These are phyloP conservation scores for Daldinia sp. DNA, from an alignment of 2,329 filamentous ascomycete species.

Conservation along the genomic window DNA sequence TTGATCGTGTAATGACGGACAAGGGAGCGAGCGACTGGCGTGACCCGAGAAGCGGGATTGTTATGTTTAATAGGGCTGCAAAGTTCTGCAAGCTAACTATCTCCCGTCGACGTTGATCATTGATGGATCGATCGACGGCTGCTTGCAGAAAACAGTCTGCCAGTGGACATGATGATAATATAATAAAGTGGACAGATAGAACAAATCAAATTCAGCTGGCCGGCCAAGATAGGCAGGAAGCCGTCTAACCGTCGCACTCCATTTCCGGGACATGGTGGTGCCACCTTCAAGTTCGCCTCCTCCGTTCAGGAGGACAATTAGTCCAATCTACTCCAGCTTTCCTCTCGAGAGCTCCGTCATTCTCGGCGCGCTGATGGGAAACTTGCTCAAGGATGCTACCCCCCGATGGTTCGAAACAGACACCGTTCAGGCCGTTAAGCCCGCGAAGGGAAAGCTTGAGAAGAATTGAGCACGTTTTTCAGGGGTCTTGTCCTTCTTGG, in stretches of 20 bases:
- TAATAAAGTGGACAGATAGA: constrained; percentile 20
- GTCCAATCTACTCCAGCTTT: neutral
- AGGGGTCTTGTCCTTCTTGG: constrained; percentile 31
- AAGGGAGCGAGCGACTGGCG: constrained; percentile 2
- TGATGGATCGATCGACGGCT: constrained; percentile 12
- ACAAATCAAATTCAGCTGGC: neutral
- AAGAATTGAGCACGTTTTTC: constrained; percentile 47
- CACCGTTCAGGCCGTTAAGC: constrained; percentile 21
- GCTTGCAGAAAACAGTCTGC: constrained; percentile 10
- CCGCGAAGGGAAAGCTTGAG: constrained; percentile 39
- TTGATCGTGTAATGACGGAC: constrained; percentile 12
- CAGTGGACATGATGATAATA: constrained; percentile 15
- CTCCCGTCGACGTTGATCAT: constrained; percentile 12
- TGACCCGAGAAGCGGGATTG: constrained; percentile 13
- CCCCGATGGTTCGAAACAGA: constrained; percentile 24
- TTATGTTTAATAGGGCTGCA: constrained; percentile 18
- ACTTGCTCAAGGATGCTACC: constrained; percentile 32
- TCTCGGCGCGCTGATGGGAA: constrained; percentile 12
- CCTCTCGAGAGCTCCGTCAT: constrained; percentile 10
- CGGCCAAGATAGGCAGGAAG: neutral
- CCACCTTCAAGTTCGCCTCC: neutral
- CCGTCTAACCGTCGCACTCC: constrained; percentile 23
- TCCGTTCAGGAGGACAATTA: neutral
- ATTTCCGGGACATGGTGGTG: neutral
- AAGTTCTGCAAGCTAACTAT: constrained; percentile 1